These are phyloP conservation scores for Avena insularis DNA, from an alignment of 176 grass and related monocot genomes.

Conservation along the genomic window DNA sequence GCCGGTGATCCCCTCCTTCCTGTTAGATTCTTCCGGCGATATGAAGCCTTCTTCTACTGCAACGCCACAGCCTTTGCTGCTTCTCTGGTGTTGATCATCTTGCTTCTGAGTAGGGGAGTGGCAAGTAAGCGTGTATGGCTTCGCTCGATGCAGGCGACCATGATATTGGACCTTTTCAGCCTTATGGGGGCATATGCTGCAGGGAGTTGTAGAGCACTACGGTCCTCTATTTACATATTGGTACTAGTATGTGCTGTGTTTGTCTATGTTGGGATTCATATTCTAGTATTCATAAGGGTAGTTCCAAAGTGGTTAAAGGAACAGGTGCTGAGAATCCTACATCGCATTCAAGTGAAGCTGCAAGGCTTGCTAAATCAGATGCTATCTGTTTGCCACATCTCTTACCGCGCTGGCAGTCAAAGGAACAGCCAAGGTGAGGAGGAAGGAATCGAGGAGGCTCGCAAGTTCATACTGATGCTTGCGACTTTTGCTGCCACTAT, in stretches of 20 bases:
- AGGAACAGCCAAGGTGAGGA: too few relatives aligned
- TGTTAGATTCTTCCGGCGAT: not conserved
- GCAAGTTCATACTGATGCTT: constrained; percentile 45
- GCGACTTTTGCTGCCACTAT: constrained; percentile 41
- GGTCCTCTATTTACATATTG: constrained; percentile 28
- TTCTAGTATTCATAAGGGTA: constrained; percentile 14
- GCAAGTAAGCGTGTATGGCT: constrained; percentile 22
- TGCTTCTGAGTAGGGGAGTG: constrained; percentile 44
- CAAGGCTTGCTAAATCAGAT: too few relatives aligned
- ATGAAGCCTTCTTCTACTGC: constrained; percentile 46
- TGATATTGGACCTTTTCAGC: constrained; percentile 43
- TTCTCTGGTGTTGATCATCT: constrained; percentile 50
- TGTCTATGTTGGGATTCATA: constrained; percentile 20
- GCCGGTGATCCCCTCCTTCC: constrained; percentile 41
- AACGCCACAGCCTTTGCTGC: constrained; percentile 21
- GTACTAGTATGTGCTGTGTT: constrained; percentile 26
- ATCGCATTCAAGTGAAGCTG: too few relatives aligned
- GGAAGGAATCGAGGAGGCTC: constrained; percentile 7
- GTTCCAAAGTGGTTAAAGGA: too few relatives aligned
- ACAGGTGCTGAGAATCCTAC: too few relatives aligned
- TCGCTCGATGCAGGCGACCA: constrained; percentile 32
- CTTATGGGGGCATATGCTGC: constrained; percentile 46
- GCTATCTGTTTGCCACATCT: too few relatives aligned
- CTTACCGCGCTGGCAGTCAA: too few relatives aligned
- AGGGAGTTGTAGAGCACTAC: constrained; percentile 13